Percentiles rank a stretch among this genome's conserved stretches.
phyloP scores from a whole-genome alignment of 2,329 filamentous ascomycete species.

The Albophoma yamanashiensis region DNA sequence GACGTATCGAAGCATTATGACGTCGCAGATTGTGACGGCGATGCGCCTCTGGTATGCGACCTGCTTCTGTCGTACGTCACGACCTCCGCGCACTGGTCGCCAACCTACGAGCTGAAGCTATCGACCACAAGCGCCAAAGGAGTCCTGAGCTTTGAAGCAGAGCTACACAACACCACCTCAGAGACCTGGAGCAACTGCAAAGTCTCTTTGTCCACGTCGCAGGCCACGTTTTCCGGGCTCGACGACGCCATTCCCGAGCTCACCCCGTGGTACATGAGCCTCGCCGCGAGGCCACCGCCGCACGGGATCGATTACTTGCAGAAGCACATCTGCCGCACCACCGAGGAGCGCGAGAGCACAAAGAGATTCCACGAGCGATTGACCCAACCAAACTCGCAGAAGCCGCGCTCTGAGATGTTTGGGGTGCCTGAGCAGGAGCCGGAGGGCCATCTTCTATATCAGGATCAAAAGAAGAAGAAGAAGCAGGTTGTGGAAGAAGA shows the following conservation, averaged over 20 bases:
- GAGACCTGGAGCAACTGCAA: constrained; percentile 54
- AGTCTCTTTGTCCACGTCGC: constrained; percentile 51
- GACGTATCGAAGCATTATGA: constrained; percentile 25
- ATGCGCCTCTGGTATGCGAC: constrained; percentile 21
- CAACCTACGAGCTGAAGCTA: constrained; percentile 52
- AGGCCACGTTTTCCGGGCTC: constrained; percentile 45
- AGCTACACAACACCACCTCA: constrained; percentile 49
- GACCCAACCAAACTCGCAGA: constrained; percentile 3
- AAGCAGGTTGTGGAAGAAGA: not conserved
- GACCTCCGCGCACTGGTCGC: constrained; percentile 44
- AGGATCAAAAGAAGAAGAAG: not conserved
- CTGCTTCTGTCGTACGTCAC: constrained; percentile 51
- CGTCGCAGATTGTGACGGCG: constrained; percentile 1
- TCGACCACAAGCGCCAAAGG: constrained; percentile 42
- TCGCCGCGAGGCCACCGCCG: constrained; percentile 18
- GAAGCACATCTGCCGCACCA: constrained; percentile 22
- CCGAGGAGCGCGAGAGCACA: constrained; percentile 24
- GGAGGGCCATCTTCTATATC: not conserved
- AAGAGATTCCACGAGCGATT: constrained; percentile 16
- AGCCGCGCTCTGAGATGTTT: constrained; percentile 3
- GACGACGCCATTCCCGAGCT: constrained; percentile 44
- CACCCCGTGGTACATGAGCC: constrained; percentile 44
- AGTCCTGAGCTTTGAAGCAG: constrained; percentile 49
- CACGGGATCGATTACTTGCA: constrained; percentile 8
- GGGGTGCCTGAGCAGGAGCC: not conserved